Percentiles rank a stretch among this genome's conserved stretches.
Conservation (phyloP, 2,329 filamentous ascomycete species). For the Pseudogymnoascus sp. region DNA sequence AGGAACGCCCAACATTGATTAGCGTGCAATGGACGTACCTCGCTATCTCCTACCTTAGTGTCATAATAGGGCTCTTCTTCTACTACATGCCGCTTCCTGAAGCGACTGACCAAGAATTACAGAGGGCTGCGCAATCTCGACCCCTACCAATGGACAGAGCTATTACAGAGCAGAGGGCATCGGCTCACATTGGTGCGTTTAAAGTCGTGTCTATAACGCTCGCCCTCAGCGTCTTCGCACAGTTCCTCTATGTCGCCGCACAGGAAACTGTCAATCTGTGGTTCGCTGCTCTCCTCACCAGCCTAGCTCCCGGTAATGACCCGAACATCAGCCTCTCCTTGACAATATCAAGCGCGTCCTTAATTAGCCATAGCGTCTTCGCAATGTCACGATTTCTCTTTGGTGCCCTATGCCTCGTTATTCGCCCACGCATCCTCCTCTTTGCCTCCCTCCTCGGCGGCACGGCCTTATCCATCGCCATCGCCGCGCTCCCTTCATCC, state of each 20-base stretch:
- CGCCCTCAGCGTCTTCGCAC: conserved; percentile 62
- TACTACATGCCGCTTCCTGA: conserved; percentile 57
- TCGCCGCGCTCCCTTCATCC: conserved; percentile 38
- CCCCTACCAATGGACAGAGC: conserved; percentile 57
- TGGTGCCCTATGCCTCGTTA: conserved; percentile 60
- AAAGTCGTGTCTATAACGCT: conserved; percentile 38
- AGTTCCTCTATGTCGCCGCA: conserved; percentile 71
- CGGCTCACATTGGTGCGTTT: conserved; percentile 52
- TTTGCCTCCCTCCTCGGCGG: conserved; percentile 56
- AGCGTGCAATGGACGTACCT: conserved; percentile 73
- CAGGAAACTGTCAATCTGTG: conserved; percentile 59
- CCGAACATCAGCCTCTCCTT: conserved; percentile 29
- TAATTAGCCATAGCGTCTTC: conserved; percentile 29
- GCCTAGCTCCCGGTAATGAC: neutral
- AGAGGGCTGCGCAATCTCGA: conserved; percentile 51
- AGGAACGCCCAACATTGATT: conserved; percentile 47
- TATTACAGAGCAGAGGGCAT: conserved; percentile 62
- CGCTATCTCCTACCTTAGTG: conserved; percentile 64
- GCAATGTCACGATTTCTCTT: conserved; percentile 63
- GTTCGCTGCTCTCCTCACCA: conserved; percentile 43
- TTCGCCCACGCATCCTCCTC: conserved; percentile 50
- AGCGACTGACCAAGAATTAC: conserved; percentile 35
- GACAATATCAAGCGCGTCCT: conserved; percentile 34
- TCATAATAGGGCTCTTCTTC: conserved; percentile 55
- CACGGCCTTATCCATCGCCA: conserved; percentile 39